These are phyloP conservation scores for Magnusiomyces magnusii DNA, from an alignment of 1,139 yeast species.

Conservation along the genomic window DNA sequence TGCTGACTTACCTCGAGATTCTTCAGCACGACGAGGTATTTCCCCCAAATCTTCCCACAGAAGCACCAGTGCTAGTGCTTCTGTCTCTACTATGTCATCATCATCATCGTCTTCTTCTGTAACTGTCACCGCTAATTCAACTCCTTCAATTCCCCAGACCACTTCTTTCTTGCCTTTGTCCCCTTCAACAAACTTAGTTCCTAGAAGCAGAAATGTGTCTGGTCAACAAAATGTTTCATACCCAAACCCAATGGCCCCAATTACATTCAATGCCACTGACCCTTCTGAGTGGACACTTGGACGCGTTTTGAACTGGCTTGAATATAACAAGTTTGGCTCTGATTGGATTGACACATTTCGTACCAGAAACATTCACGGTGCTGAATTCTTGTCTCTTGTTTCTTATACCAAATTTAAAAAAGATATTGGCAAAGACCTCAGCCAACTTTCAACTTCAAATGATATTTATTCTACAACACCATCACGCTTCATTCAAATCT, in stretches of 20 bases:
- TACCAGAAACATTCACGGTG: slow-evolving; percentile 53
- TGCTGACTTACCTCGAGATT: not conserved
- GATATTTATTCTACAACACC: slow-evolving; percentile 43
- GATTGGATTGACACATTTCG: slow-evolving; percentile 64
- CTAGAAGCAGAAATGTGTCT: slow-evolving; percentile 15
- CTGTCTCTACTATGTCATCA: not conserved
- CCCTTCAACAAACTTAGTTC: slow-evolving; percentile 14
- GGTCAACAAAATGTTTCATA: slow-evolving; percentile 18
- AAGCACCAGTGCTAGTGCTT: not conserved
- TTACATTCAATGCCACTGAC: slow-evolving; percentile 30
- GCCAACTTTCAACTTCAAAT: slow-evolving; percentile 35
- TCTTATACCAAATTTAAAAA: slow-evolving; percentile 52
- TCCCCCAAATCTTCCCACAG: not conserved
- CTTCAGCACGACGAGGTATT: not conserved
- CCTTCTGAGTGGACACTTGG: slow-evolving; percentile 59
- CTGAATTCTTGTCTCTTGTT: slow-evolving; percentile 56
- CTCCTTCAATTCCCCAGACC: not conserved
- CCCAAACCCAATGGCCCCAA: slow-evolving; percentile 17
- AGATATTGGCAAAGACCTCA: slow-evolving; percentile 25
- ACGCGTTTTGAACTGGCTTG: slow-evolving; percentile 63
- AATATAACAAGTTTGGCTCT: slow-evolving; percentile 54
- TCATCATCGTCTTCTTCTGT: not conserved
- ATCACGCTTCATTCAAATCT: slow-evolving; percentile 47
- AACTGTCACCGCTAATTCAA: not conserved
- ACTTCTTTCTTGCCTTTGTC: slow-evolving; percentile 10